phyloP scores from a whole-genome alignment of 176 grass and related monocot genomes.

The barley (Hordeum vulgare) region DNA sequence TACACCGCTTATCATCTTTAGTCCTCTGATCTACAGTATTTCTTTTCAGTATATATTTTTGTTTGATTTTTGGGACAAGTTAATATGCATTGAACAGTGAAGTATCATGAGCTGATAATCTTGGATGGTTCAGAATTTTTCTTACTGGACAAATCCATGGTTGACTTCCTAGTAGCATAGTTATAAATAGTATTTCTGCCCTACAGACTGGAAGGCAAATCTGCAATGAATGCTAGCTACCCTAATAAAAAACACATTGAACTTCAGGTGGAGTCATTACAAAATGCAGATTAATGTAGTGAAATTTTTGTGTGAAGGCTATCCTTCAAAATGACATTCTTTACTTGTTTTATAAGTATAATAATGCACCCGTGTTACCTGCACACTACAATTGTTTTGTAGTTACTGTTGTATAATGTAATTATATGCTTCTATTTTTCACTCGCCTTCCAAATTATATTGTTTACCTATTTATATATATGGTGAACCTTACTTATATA shows the following conservation, averaged over 20 bases:
- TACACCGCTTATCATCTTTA: neutral
- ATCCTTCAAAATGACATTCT: neutral
- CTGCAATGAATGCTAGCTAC: neutral
- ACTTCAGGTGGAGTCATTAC: neutral
- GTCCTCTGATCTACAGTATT: neutral
- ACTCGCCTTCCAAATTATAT: neutral
- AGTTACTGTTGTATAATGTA: neutral
- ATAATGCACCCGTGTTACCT: neutral
- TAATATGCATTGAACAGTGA: slow-evolving; percentile 4
- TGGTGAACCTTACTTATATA: neutral
- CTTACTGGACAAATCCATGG: neutral
- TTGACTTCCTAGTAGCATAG: neutral
- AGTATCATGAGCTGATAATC: slow-evolving; percentile 1
- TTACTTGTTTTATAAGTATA: neutral
- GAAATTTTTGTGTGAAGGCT: neutral
- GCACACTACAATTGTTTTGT: neutral
- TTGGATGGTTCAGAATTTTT: neutral
- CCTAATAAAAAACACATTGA: neutral
- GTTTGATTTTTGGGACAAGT: neutral
- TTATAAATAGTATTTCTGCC: neutral
- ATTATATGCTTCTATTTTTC: neutral
- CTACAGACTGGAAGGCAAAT: neutral
- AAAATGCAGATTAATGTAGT: neutral
- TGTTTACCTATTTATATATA: slow-evolving; percentile 1
- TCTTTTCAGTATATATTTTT: neutral